Evolutionary conservation across 179 eudicot species (phyloP).

Genomic region (Silene coronaria): DNA sequence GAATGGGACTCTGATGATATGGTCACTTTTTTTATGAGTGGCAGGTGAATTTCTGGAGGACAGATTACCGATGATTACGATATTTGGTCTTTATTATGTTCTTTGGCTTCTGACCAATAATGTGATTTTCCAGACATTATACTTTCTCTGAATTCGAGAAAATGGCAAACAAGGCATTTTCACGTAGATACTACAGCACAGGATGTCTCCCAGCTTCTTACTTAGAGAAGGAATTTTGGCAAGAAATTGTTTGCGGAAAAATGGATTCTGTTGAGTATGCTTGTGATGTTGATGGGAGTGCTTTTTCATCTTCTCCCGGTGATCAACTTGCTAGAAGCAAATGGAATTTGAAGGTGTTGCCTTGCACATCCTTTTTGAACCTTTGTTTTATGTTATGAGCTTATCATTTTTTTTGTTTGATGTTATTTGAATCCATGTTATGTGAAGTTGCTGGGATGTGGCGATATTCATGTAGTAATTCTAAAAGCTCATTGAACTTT

Average conservation of each 20-base stretch:
- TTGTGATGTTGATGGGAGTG: constrained; percentile 99
- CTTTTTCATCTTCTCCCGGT: constrained; percentile 78
- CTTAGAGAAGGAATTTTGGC: constrained; percentile 99
- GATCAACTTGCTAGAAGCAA: constrained; percentile 95
- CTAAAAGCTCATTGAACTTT: not conserved
- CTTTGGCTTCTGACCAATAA: constrained; percentile 10
- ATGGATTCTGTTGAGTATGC: constrained; percentile 95
- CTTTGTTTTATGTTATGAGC: not conserved
- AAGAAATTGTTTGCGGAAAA: constrained; percentile 84
- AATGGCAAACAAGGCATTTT: constrained; percentile 90
- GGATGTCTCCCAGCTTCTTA: constrained; percentile 78
- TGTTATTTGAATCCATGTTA: not conserved
- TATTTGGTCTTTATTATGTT: constrained; percentile 7
- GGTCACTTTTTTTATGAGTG: constrained; percentile 94
- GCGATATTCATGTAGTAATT: not conserved
- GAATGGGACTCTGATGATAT: constrained; percentile 94
- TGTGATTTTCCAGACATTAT: constrained; percentile 58
- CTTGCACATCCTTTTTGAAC: constrained; percentile 15
- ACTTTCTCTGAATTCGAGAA: constrained; percentile 91
- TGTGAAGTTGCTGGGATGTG: not conserved
- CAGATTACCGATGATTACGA: not conserved
- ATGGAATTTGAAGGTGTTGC: constrained; percentile 88
- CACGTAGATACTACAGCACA: constrained; percentile 75
- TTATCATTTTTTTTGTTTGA: constrained; percentile 12
- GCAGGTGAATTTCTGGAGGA: constrained; percentile 47